Evolutionary conservation across 129 eudicot genomes (phyloP).

Genomic region (Glebionis coronaria): DNA sequence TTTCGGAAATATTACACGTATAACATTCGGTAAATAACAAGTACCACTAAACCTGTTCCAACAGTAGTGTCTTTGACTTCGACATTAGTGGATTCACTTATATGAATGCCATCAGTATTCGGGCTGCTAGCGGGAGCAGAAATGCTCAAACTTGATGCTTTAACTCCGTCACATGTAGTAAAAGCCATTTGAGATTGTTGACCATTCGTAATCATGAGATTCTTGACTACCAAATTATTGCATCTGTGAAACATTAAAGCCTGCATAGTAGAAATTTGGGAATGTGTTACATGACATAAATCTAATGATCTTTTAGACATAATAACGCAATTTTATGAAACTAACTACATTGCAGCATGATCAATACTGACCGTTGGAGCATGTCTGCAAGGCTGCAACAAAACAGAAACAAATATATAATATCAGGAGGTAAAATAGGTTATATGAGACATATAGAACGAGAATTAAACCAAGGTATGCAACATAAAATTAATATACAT

Average conservation of each 20-base stretch:
- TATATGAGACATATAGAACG: slow-evolving; percentile 9
- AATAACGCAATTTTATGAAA: slow-evolving; percentile 12
- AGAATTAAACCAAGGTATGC: slow-evolving; percentile 2
- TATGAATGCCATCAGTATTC: slow-evolving; percentile 83
- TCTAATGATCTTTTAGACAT: slow-evolving; percentile 4
- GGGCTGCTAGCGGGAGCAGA: slow-evolving; percentile 70
- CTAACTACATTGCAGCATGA: slow-evolving; percentile 21
- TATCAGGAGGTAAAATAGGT: background rate
- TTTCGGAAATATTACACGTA: slow-evolving; percentile 1
- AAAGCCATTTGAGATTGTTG: slow-evolving; percentile 79
- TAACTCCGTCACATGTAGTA: slow-evolving; percentile 50
- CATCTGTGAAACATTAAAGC: slow-evolving; percentile 85
- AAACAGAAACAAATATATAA: background rate
- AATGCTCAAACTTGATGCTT: slow-evolving; percentile 43
- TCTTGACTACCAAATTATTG: slow-evolving; percentile 56
- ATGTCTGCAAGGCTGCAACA: slow-evolving; percentile 87
- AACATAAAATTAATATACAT: slow-evolving; percentile 35
- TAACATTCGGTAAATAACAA: background rate
- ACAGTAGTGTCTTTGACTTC: slow-evolving; percentile 45
- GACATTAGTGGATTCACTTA: slow-evolving; percentile 62
- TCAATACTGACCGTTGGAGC: slow-evolving; percentile 88
- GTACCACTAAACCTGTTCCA: slow-evolving; percentile 69
- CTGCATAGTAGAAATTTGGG: slow-evolving; percentile 36
- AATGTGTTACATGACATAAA: slow-evolving; percentile 17
- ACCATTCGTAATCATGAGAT: slow-evolving; percentile 53